These are phyloP conservation scores for Camptophora hylomeconis DNA, from an alignment of 2,329 filamentous ascomycete genomes.

Conservation along the genomic window DNA sequence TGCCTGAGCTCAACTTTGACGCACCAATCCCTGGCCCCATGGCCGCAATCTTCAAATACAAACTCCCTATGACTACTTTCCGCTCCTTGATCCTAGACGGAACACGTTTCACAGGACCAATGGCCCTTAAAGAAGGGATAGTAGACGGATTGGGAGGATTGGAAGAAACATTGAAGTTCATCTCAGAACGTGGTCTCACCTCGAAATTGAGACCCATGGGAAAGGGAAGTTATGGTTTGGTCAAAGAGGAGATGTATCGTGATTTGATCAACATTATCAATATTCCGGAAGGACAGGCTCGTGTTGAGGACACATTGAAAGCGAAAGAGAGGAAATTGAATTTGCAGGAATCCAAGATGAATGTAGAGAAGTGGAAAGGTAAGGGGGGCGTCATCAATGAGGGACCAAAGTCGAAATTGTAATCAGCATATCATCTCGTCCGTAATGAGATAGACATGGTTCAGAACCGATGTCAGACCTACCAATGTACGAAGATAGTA, in stretches of 20 bases:
- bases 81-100: conserved; percentile 61
- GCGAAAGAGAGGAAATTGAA: too few relatives aligned
- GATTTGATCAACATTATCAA: conserved; percentile 51
- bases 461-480: too few relatives aligned
- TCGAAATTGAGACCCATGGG: conserved; percentile 46
- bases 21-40: conserved; percentile 63
- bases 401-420: too few relatives aligned
- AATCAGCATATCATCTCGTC: too few relatives aligned
- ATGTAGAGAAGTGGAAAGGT: too few relatives aligned
- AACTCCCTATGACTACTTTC: conserved; percentile 44
- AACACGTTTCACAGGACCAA: conserved; percentile 48
- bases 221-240: conserved; percentile 50
- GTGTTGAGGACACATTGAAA: too few relatives aligned
- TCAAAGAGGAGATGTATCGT: conserved; percentile 67
- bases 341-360: too few relatives aligned
- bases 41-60: conserved; percentile 60
- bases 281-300: too few relatives aligned
- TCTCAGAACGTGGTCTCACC: conserved; percentile 31
- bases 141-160: conserved; percentile 56
- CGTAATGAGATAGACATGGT: too few relatives aligned
- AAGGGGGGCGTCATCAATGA: too few relatives aligned
- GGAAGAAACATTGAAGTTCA: conserved; percentile 48
- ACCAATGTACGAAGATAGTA: too few relatives aligned
- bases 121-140: conserved; percentile 53
- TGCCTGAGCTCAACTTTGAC: conserved; percentile 73